A percentile compares a stretch with the other conserved stretches of the same genome.
Evolutionary conservation across 2,329 filamentous ascomycete species (phyloP).

Genomic region (Phaeomoniella chlamydospora): DNA sequence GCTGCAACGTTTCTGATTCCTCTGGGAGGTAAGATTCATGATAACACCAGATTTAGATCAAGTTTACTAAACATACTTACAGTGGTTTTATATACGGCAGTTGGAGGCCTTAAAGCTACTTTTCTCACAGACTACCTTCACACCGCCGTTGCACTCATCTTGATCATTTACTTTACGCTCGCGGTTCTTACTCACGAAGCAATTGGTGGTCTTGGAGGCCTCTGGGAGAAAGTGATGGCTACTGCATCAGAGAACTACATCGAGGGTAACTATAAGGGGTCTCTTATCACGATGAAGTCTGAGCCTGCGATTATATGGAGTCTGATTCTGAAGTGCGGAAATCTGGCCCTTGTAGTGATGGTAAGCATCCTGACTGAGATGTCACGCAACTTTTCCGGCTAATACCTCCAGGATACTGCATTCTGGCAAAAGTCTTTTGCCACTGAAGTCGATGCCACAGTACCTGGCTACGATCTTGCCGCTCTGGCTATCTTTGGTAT

Average conservation of each 20-base stretch:
- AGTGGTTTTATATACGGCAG: slow-evolving; percentile 33
- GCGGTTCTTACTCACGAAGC: slow-evolving; percentile 26
- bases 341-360: slow-evolving; percentile 35
- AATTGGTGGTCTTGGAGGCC: slow-evolving; percentile 25
- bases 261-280: slow-evolving; percentile 31
- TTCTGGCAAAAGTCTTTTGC: slow-evolving; percentile 41
- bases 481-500: slow-evolving; percentile 31
- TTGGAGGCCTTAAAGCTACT: slow-evolving; percentile 34
- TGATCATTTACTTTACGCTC: slow-evolving; percentile 34
- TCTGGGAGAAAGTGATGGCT: slow-evolving; percentile 33
- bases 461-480: slow-evolving; percentile 32
- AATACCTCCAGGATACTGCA: slow-evolving; percentile 24
- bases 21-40: slow-evolving; percentile 21
- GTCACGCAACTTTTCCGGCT: not conserved
- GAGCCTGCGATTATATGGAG: slow-evolving; percentile 28
- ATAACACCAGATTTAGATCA: not conserved
- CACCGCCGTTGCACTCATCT: slow-evolving; percentile 30
- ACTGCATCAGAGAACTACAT: slow-evolving; percentile 26
- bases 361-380: slow-evolving; percentile 9
- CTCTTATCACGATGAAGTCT: slow-evolving; percentile 34
- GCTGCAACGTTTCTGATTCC: slow-evolving; percentile 31
- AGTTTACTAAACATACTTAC: not conserved
- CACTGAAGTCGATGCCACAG: slow-evolving; percentile 30
- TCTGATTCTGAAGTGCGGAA: slow-evolving; percentile 33
- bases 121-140: slow-evolving; percentile 35